Base-by-base conservation (phyloP, 495 filamentous ascomycete species). In the Tuber calosporum region DNA sequence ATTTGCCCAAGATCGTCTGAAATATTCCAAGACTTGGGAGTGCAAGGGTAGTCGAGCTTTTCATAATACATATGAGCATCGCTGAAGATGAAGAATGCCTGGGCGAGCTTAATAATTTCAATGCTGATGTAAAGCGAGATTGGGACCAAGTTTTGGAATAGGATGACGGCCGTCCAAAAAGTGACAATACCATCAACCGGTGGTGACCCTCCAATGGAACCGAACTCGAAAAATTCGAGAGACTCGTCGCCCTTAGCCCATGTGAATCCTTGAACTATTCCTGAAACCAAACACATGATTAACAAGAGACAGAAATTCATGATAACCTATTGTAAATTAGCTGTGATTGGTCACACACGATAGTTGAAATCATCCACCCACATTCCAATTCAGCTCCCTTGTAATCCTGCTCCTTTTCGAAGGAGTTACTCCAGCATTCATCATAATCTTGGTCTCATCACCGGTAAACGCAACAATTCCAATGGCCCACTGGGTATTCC, bases 1-100 rank as follows among this genome's bases (percentile, higher is more conserved):
- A 99, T 97, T 84, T 99, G 96, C 15, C 96, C 96, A 42, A 99
- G 86, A 78, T 99, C 96, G 79, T 99, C 96, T 1, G 93, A 97
- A 73, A 99, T 97, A 82, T 98, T 99, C 96, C 96, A 99, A 2
- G 95, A 93, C 78, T 98, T 98, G 19, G 96, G 96, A 7, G 96
- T 92, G 82, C 96, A 99, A 2, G 93, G 92, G 79, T 96, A 92
- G 79, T 95, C 93, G 79, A 98, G 87, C 81, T 88, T 90, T 36
- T 94, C 94, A 84, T 99, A 97, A 82, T 97, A 98, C 94, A 99
- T 99, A 78, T 88, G 88, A 4, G 91, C 84, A 82, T 99, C 96
- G 83, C 90, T 97, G 84, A 95, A 97, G 77, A 99, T 99, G 85
- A 99, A 99, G 83, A 94, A 90, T 4, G 94, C 96, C 83, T 99